These are phyloP conservation scores for Pestalotiopsis sp. DNA, from an alignment of 2,329 filamentous ascomycete genomes.

Conservation along the genomic window DNA sequence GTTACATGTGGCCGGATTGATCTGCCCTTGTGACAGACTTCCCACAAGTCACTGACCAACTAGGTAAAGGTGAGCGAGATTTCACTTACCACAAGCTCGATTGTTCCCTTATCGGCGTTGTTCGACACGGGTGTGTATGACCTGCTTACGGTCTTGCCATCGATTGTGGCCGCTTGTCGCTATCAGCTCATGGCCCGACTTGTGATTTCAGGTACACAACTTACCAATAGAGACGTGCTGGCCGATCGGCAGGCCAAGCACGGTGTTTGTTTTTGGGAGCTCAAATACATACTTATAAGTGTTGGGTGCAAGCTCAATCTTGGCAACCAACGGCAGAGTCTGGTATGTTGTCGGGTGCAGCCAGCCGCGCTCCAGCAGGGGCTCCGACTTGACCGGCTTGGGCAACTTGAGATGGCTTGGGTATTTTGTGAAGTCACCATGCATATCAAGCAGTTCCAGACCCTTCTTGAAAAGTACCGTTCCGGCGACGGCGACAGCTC, in stretches of 20 bases:
- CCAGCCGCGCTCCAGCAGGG: constrained; percentile 43
- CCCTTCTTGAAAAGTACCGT: constrained; percentile 29
- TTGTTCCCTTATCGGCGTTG: constrained; percentile 45
- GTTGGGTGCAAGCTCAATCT: constrained; percentile 39
- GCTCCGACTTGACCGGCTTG: constrained; percentile 35
- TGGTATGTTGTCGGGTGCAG: constrained; percentile 50
- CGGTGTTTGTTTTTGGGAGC: constrained; percentile 41
- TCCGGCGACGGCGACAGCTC: constrained; percentile 31
- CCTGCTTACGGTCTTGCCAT: constrained; percentile 45
- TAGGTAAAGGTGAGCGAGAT: not conserved
- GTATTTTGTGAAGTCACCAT: constrained; percentile 33
- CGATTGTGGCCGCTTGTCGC: constrained; percentile 37
- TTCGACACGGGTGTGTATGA: constrained; percentile 58
- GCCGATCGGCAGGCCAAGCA: constrained; percentile 56
- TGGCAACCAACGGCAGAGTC: constrained; percentile 42
- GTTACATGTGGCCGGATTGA: too few species aligned
- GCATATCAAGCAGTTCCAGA: constrained; percentile 31
- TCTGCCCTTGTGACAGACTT: not conserved
- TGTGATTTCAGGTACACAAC: not conserved
- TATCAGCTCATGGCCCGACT: not conserved
- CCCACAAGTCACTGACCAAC: not conserved
- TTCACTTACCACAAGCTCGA: constrained; percentile 42
- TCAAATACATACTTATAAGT: constrained; percentile 48
- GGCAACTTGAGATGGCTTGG: constrained; percentile 40
- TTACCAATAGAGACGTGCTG: constrained; percentile 52